Conservation (phyloP, 768 basidiomycete genomes). For the Hypholoma sublateritium region DNA sequence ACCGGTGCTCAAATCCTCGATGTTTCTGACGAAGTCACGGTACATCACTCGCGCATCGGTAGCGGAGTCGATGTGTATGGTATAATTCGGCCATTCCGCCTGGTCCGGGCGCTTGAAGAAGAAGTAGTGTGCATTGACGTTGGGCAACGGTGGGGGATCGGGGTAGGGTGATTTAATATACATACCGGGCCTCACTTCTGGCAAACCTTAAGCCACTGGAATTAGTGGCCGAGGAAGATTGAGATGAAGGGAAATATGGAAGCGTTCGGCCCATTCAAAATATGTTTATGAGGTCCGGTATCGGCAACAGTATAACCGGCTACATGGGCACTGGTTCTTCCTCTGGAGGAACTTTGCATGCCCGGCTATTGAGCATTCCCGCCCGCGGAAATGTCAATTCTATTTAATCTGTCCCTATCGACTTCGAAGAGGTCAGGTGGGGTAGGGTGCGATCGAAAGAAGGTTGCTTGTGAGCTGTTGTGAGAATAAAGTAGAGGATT, state of each 20-base stretch:
- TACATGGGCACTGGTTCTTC: neutral
- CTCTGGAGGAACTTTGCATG: neutral
- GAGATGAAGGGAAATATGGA: neutral
- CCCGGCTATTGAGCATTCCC: neutral
- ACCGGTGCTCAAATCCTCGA: slow-evolving; percentile 57
- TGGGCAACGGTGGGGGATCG: slow-evolving; percentile 45
- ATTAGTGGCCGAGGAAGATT: neutral
- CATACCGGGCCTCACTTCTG: slow-evolving; percentile 33
- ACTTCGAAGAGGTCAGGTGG: no score
- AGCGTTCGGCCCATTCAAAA: no score
- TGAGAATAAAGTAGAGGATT: no score
- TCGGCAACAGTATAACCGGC: neutral
- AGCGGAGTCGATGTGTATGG: slow-evolving; percentile 51
- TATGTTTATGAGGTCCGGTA: neutral
- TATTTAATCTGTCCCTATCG: no score
- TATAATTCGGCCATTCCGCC: slow-evolving; percentile 54
- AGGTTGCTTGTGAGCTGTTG: no score
- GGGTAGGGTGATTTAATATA: slow-evolving; percentile 58
- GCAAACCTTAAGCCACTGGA: neutral
- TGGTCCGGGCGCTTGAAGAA: slow-evolving; percentile 57
- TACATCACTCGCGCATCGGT: slow-evolving; percentile 47
- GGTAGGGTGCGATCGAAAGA: no score
- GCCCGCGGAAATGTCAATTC: neutral
- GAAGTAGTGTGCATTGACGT: slow-evolving; percentile 54
- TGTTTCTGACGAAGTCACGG: slow-evolving; percentile 48